phyloP scores from a whole-genome alignment of 148 eudicot genomes.

The Arbutus unedo region DNA sequence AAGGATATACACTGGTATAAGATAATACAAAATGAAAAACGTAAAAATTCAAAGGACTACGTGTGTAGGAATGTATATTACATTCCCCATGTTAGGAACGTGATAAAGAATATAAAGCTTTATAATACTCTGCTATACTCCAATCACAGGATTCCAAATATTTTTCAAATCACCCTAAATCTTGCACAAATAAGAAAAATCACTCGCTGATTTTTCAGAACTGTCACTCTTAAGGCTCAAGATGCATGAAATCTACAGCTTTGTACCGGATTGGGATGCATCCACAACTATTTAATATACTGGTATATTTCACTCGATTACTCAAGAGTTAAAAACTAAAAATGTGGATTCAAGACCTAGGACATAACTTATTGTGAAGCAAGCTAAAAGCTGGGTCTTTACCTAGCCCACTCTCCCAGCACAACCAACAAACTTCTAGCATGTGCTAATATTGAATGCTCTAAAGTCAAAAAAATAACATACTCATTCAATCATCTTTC shows the following conservation, averaged over 20 bases:
- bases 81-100: slow-evolving; percentile 1
- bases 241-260: background rate
- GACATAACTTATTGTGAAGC: background rate
- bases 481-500: background rate
- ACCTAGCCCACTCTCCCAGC: background rate
- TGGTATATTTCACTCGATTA: background rate
- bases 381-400: background rate
- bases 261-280: slow-evolving; percentile 5
- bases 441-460: background rate
- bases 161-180: background rate
- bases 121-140: background rate
- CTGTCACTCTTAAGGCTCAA: slow-evolving; percentile 6
- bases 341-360: background rate
- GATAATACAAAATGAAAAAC: background rate
- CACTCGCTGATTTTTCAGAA: background rate
- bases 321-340: background rate
- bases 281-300: background rate
- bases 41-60: background rate
- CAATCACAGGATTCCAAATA: slow-evolving; percentile 7
- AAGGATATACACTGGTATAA: background rate
- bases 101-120: background rate
- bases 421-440: background rate
- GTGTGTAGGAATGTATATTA: background rate
- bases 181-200: background rate
- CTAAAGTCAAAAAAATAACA: background rate